These are phyloP conservation scores for Podaxis rugospora DNA, from an alignment of 768 basidiomycete genomes.

Conservation along the genomic window DNA sequence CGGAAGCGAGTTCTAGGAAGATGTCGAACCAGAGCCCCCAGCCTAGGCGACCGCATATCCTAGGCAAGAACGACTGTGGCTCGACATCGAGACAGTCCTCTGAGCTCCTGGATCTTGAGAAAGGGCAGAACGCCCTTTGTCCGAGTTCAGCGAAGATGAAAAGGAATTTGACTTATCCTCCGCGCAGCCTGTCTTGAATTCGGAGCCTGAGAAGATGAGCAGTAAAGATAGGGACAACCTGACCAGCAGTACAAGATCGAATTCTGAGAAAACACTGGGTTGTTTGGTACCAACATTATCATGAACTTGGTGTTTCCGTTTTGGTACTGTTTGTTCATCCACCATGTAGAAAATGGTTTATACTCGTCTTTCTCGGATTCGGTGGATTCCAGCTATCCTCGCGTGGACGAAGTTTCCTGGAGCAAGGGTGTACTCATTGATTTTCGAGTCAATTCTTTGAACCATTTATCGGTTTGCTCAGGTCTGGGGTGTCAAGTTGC, in stretches of 20 bases:
- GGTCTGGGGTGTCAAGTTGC: constrained; percentile 3
- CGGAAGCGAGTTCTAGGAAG: neutral
- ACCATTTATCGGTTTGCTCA: neutral
- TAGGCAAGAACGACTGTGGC: neutral
- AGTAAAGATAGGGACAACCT: neutral
- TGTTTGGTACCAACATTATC: neutral
- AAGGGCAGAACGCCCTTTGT: neutral
- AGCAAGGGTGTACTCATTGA: neutral
- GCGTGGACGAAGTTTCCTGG: neutral
- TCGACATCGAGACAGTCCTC: neutral
- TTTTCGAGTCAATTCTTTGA: neutral
- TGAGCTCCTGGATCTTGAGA: neutral
- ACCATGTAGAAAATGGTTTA: neutral
- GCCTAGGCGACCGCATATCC: neutral
- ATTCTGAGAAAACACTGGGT: neutral
- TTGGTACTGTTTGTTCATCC: neutral
- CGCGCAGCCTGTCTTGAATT: neutral
- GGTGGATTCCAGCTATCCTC: constrained; percentile 8
- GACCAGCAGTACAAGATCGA: neutral
- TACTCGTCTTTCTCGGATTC: constrained; percentile 1
- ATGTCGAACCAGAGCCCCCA: neutral
- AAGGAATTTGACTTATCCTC: neutral
- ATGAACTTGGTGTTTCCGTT: neutral
- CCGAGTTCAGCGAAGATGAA: neutral
- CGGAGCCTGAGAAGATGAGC: neutral